These are phyloP conservation scores for Hevea brasiliensis DNA, from an alignment of 345 rosid genomes.

Conservation along the genomic window DNA sequence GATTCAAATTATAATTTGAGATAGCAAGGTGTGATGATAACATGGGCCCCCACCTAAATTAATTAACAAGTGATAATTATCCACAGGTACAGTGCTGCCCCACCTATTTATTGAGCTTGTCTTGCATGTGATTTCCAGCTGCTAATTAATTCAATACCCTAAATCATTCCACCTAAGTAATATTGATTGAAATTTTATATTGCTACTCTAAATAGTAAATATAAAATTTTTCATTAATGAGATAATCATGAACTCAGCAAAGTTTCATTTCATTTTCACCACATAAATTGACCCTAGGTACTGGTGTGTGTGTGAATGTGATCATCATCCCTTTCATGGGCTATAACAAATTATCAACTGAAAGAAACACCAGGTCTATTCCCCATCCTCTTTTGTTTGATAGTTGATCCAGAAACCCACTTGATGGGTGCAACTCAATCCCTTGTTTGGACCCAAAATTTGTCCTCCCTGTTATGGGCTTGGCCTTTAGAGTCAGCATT, in stretches of 20 bases:
- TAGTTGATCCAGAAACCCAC: background rate
- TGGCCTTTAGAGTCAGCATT: background rate
- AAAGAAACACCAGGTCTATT: no score
- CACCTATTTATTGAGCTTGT: slow-evolving; percentile 11
- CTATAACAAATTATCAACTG: no score
- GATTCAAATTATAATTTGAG: no score
- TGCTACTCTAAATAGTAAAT: background rate
- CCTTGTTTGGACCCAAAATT: background rate
- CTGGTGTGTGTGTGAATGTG: no score
- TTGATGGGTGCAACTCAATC: background rate
- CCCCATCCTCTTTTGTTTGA: background rate
- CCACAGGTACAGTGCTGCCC: slow-evolving; percentile 9
- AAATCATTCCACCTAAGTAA: slow-evolving; percentile 2
- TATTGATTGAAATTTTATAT: background rate
- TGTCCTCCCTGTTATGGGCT: background rate
- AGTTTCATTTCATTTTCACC: no score
- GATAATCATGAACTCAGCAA: slow-evolving; percentile 35
- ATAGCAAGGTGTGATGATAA: no score
- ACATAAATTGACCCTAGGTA: background rate
- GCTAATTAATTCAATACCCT: slow-evolving; percentile 14
- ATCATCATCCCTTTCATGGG: no score
- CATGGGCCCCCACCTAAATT: background rate
- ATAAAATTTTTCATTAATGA: background rate
- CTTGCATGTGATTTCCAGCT: slow-evolving; percentile 18
- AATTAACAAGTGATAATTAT: background rate